phyloP scores from a whole-genome alignment of 2,329 filamentous ascomycete species.

The Pseudogymnoascus verrucosus region DNA sequence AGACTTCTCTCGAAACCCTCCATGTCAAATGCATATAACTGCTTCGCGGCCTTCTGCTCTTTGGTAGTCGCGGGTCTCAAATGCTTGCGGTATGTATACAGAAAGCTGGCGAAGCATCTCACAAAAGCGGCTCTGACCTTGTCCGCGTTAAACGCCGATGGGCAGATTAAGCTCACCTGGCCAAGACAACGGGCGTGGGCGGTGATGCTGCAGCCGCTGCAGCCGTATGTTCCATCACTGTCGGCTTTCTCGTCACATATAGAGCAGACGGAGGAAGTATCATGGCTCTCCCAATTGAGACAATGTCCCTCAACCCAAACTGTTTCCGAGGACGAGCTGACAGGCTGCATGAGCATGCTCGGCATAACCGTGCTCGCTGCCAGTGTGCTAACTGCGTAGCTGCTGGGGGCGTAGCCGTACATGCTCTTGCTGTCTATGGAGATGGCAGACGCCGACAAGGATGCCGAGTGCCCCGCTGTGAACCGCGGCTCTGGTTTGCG shows the following conservation, averaged over 20 bases:
- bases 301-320: slow-evolving; percentile 84
- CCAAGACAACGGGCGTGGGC: slow-evolving; percentile 55
- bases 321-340: slow-evolving; percentile 68
- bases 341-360: slow-evolving; percentile 70
- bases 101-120: slow-evolving; percentile 55
- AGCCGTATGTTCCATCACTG: slow-evolving; percentile 65
- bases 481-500: slow-evolving; percentile 69
- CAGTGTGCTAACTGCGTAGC: slow-evolving; percentile 78
- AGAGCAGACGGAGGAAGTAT: slow-evolving; percentile 55
- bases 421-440: slow-evolving; percentile 29
- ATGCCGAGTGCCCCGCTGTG: slow-evolving; percentile 55
- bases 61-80: slow-evolving; percentile 46
- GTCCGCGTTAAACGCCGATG: slow-evolving; percentile 53
- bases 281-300: slow-evolving; percentile 56
- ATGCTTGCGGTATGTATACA: slow-evolving; percentile 60
- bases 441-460: slow-evolving; percentile 59
- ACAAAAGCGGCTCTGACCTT: slow-evolving; percentile 57
- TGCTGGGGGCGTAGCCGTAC: slow-evolving; percentile 67
- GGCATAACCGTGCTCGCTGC: slow-evolving; percentile 84
- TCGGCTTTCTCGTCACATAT: slow-evolving; percentile 67
- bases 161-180: slow-evolving; percentile 55
- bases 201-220: slow-evolving; percentile 52
- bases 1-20: slow-evolving; percentile 56
- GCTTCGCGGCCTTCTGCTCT: slow-evolving; percentile 52
- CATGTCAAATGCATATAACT: slow-evolving; percentile 58